Conservation (phyloP, 2,329 filamentous ascomycete genomes). For the Aspergillus sojae region DNA sequence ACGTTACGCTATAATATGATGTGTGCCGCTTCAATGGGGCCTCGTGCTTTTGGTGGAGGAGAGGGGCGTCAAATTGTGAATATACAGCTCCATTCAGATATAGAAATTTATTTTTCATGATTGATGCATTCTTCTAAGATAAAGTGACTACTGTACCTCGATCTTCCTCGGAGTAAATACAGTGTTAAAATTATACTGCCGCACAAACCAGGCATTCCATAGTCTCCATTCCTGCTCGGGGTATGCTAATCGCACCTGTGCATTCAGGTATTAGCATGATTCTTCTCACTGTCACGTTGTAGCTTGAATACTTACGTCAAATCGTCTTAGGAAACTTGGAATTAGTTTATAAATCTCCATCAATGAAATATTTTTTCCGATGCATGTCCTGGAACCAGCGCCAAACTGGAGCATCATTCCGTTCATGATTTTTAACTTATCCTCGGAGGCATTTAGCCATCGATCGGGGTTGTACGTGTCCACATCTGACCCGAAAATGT, state of each 20-base stretch:
- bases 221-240: constrained; percentile 17
- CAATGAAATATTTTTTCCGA: constrained; percentile 8
- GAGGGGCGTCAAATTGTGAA: not conserved
- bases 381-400: constrained; percentile 5
- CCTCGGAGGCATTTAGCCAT: constrained; percentile 23
- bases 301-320: constrained; percentile 8
- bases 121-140: not conserved
- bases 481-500: constrained; percentile 26
- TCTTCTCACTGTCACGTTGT: not conserved
- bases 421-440: constrained; percentile 16
- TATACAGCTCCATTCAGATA: not conserved
- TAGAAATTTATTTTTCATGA: not conserved
- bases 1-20: not conserved
- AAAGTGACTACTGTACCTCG: not conserved
- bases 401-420: constrained; percentile 15
- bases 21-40: not conserved
- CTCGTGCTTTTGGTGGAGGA: not conserved
- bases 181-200: constrained; percentile 18
- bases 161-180: constrained; percentile 13
- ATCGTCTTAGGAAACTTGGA: constrained; percentile 16
- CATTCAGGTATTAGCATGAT: not conserved
- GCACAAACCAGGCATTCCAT: constrained; percentile 21
- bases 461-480: constrained; percentile 23
- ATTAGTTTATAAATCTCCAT: constrained; percentile 3
- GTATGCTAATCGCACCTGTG: constrained; percentile 14